Evolutionary conservation across 169 alveolate species (phyloP).

Genomic region (Plasmodium cynomolgi): DNA sequence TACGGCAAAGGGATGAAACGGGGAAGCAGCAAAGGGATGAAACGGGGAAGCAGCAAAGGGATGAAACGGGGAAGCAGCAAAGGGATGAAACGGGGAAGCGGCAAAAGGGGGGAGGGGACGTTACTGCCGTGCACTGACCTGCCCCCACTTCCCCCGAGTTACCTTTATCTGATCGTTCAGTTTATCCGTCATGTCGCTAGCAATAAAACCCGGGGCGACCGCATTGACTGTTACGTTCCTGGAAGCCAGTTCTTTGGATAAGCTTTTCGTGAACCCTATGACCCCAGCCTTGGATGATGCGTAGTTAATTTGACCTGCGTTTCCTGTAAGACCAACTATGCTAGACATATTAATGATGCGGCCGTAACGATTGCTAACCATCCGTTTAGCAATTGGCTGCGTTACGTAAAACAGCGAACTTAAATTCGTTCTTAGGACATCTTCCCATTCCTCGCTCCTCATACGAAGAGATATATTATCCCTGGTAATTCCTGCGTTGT

Average conservation of each 20-base stretch:
- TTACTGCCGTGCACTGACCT: not conserved
- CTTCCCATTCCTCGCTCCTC: conserved; percentile 92
- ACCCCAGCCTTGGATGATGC: conserved; percentile 92
- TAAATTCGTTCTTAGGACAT: conserved; percentile 88
- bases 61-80: not conserved
- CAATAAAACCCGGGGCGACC: conserved; percentile 89
- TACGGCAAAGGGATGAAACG: too few relatives aligned
- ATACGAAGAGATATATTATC: conserved; percentile 89
- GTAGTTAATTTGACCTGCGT: conserved; percentile 92
- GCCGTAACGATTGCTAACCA: conserved; percentile 79
- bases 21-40: too few relatives aligned
- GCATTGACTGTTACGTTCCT: conserved; percentile 89
- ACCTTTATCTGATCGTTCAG: conserved; percentile 79
- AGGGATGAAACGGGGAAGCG: not conserved
- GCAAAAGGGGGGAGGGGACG: not conserved
- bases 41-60: not conserved
- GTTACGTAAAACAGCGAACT: conserved; percentile 81
- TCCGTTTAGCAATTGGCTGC: conserved; percentile 69
- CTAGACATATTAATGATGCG: conserved; percentile 82
- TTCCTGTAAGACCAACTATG: conserved; percentile 91
- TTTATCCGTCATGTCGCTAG: conserved; percentile 78
- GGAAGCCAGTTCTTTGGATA: conserved; percentile 92
- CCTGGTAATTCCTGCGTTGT: conserved; percentile 94
- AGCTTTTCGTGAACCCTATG: conserved; percentile 89
- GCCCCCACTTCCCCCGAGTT: not conserved